These are phyloP conservation scores for Colletotrichum plurivorum DNA, from an alignment of 2,329 filamentous ascomycete species.

Conservation along the genomic window DNA sequence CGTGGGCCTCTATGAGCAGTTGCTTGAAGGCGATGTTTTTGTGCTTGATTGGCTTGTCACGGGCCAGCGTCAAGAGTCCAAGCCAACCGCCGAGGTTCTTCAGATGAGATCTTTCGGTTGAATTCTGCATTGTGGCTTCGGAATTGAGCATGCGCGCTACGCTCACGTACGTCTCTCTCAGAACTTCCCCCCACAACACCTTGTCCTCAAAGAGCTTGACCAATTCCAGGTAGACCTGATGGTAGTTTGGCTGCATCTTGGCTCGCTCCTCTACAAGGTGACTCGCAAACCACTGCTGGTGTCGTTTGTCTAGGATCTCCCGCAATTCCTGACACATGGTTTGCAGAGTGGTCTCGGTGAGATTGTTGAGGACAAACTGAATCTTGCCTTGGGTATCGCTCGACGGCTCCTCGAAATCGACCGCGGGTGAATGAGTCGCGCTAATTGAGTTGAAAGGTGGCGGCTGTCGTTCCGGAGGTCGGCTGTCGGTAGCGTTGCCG, in stretches of 20 bases:
- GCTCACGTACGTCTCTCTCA: conserved; percentile 92
- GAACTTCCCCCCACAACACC: conserved; percentile 86
- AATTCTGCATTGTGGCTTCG: conserved; percentile 86
- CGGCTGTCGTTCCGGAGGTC: conserved; percentile 70
- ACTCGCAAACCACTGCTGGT: conserved; percentile 96
- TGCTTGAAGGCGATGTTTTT: conserved; percentile 98
- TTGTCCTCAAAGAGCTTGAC: conserved; percentile 86
- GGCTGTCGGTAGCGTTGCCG: conserved; percentile 76
- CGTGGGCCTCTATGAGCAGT: conserved; percentile 91
- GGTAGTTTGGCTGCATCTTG: conserved; percentile 97
- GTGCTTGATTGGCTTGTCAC: conserved; percentile 95
- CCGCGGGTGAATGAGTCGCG: conserved; percentile 76
- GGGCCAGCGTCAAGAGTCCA: conserved; percentile 90
- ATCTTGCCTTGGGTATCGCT: conserved; percentile 93
- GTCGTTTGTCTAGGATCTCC: conserved; percentile 81
- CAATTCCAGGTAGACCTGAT: conserved; percentile 91
- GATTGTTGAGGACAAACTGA: conserved; percentile 95
- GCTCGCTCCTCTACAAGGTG: conserved; percentile 97
- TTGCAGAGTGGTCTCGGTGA: conserved; percentile 89
- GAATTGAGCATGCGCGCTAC: conserved; percentile 91
- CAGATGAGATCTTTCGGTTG: conserved; percentile 86
- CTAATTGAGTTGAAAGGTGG: conserved; percentile 85
- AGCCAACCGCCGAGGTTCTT: conserved; percentile 97
- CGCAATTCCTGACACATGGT: conserved; percentile 87
- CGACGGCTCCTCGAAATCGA: conserved; percentile 84